Conservation (phyloP, 495 filamentous ascomycete genomes). For the Alectoria sarmentosa region DNA sequence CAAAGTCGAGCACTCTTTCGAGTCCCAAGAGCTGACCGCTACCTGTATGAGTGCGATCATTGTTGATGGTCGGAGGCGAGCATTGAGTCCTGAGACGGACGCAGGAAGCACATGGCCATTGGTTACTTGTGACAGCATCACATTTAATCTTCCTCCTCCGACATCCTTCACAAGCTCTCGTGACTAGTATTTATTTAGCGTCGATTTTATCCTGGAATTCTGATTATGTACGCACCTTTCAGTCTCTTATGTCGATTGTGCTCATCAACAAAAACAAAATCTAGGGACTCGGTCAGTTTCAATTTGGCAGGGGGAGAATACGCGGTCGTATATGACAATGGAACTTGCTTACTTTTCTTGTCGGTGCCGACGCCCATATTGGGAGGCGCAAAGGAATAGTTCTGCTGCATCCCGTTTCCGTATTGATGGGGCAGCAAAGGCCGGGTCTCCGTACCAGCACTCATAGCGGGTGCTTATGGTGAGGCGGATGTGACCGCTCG, state of each 20-base stretch:
- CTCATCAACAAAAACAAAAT: slow-evolving; percentile 99
- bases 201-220: not conserved
- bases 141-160: slow-evolving; percentile 81
- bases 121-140: slow-evolving; percentile 95
- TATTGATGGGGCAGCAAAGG: slow-evolving; percentile 20
- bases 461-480: slow-evolving; percentile 8
- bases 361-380: slow-evolving; percentile 26
- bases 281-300: slow-evolving; percentile 37
- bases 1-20: slow-evolving; percentile 34
- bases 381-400: slow-evolving; percentile 43
- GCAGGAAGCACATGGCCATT: slow-evolving; percentile 96
- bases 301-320: not conserved
- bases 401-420: slow-evolving; percentile 19
- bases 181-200: slow-evolving; percentile 53
- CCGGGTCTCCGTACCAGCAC: slow-evolving; percentile 15
- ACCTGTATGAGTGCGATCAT: slow-evolving; percentile 52
- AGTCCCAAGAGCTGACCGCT: slow-evolving; percentile 24
- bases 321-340: not conserved
- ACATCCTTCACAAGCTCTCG: slow-evolving; percentile 97
- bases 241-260: slow-evolving; percentile 96
- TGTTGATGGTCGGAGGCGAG: slow-evolving; percentile 79
- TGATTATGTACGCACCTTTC: slow-evolving; percentile 59
- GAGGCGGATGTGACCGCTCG: not conserved
- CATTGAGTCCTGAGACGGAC: slow-evolving; percentile 88
- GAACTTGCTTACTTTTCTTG: slow-evolving; percentile 26